phyloP scores from a whole-genome alignment of 73 alveolate species.

The Tetrahymena borealis region DNA sequence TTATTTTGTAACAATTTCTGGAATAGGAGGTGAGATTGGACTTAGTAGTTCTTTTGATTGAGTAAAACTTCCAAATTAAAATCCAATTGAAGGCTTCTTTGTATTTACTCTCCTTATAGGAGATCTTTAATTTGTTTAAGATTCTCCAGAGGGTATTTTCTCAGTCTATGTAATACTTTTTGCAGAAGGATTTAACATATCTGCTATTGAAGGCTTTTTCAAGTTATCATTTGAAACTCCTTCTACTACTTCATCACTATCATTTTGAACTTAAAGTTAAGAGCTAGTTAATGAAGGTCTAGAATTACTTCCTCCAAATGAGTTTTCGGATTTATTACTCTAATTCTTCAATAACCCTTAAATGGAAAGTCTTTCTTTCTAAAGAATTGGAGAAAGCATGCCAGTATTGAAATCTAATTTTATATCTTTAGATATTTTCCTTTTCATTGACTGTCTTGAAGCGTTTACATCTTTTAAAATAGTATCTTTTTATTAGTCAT shows the following conservation, averaged over 20 bases:
- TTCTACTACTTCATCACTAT: not conserved
- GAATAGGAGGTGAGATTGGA: not conserved
- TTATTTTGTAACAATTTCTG: not conserved
- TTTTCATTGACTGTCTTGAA: not conserved
- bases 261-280: too few species aligned
- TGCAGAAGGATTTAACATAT: not conserved
- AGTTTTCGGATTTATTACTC: too few species aligned
- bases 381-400: not conserved
- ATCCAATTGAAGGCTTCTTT: not conserved
- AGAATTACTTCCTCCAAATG: too few species aligned
- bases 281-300: too few species aligned
- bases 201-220: not conserved
- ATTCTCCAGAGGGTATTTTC: too few species aligned
- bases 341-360: too few species aligned
- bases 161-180: too few species aligned
- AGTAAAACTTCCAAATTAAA: not conserved
- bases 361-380: too few species aligned
- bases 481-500: not conserved
- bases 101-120: not conserved
- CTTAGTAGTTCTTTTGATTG: not conserved
- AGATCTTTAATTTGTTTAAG: too few species aligned
- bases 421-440: not conserved
- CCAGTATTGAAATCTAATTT: not conserved
- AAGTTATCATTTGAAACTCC: not conserved
- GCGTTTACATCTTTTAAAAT: not conserved